These are phyloP conservation scores for Penicillium flavigenum DNA, from an alignment of 495 filamentous ascomycete species.

Conservation along the genomic window DNA sequence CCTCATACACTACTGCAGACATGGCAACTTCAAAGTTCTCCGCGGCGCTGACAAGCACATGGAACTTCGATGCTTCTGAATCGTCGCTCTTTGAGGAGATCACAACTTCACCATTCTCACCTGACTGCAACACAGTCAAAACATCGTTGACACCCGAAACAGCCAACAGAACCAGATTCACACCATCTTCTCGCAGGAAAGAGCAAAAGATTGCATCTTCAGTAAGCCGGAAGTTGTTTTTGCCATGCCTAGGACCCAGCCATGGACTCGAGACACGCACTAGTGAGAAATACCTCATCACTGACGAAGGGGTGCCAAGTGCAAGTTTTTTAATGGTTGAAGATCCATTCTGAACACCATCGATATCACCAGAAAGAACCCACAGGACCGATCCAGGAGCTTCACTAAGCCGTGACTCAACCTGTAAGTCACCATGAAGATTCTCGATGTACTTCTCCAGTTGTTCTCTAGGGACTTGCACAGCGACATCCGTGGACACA, in stretches of 20 bases:
- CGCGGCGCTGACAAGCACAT: constrained; percentile 70
- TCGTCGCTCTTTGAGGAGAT: constrained; percentile 74
- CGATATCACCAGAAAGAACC: constrained; percentile 58
- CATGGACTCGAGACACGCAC: constrained; percentile 80
- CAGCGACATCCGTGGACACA: constrained; percentile 17
- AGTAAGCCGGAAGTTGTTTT: constrained; percentile 58
- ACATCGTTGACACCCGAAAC: constrained; percentile 75
- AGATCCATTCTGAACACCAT: constrained; percentile 50
- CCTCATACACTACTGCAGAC: constrained; percentile 81
- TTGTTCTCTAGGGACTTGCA: constrained; percentile 35
- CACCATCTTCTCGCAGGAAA: constrained; percentile 72
- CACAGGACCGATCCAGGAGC: constrained; percentile 70
- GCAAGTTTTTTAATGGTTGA: constrained; percentile 56
- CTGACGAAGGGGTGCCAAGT: constrained; percentile 62
- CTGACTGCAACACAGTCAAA: constrained; percentile 67
- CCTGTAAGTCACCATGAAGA: constrained; percentile 56
- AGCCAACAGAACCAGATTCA: constrained; percentile 77
- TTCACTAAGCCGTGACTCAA: constrained; percentile 60
- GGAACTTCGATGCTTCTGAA: constrained; percentile 48
- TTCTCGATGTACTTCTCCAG: constrained; percentile 60
- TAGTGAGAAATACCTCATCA: constrained; percentile 68
- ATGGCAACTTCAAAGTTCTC: constrained; percentile 73
- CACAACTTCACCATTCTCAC: constrained; percentile 62
- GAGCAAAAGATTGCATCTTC: constrained; percentile 80
- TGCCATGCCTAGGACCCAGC: constrained; percentile 86